Evolutionary conservation across 371 early-diverging fungal species (phyloP).

Genomic region (Vittaforma corneae): DNA sequence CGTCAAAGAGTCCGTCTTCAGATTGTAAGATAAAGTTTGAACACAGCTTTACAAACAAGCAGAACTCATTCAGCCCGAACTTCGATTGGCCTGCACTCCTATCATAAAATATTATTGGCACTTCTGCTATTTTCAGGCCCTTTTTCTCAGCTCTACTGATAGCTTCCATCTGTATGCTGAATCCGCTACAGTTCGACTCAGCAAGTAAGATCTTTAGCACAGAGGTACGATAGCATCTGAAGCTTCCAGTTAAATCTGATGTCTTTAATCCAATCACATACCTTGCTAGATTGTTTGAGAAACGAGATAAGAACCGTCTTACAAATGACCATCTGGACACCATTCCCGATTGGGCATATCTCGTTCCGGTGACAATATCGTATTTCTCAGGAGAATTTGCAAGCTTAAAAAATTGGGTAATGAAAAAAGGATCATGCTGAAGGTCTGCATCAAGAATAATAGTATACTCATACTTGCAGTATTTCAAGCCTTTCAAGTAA

Average conservation of each 20-base stretch:
- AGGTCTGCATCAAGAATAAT: conserved; percentile 97
- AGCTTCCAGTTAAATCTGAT: conserved; percentile 86
- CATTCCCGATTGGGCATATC: conserved; percentile 55
- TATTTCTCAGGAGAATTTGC: conserved; percentile 63
- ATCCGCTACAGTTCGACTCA: conserved; percentile 78
- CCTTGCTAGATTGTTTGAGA: conserved; percentile 87
- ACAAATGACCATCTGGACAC: conserved; percentile 94
- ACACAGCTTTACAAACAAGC: no score
- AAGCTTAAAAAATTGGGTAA: conserved; percentile 74
- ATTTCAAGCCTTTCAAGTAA: conserved; percentile 81
- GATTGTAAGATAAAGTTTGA: no score
- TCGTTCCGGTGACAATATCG: conserved; percentile 87
- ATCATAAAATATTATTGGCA: conserved; percentile 56
- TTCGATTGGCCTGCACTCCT: conserved; percentile 52
- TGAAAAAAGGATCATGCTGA: conserved; percentile 76
- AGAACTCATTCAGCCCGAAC: conserved; percentile 23
- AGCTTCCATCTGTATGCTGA: conserved; percentile 98
- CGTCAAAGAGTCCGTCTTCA: no score
- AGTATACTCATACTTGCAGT: conserved; percentile 79
- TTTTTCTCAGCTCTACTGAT: conserved; percentile 85
- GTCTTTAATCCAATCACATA: conserved; percentile 71
- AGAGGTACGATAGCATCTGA: conserved; percentile 83
- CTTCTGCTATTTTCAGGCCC: conserved; percentile 71
- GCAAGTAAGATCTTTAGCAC: conserved; percentile 71
- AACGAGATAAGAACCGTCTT: conserved; percentile 85